Percentiles rank a stretch among this genome's conserved stretches.
Conservation (phyloP, 441 rosid species). For the California macrophylla region DNA sequence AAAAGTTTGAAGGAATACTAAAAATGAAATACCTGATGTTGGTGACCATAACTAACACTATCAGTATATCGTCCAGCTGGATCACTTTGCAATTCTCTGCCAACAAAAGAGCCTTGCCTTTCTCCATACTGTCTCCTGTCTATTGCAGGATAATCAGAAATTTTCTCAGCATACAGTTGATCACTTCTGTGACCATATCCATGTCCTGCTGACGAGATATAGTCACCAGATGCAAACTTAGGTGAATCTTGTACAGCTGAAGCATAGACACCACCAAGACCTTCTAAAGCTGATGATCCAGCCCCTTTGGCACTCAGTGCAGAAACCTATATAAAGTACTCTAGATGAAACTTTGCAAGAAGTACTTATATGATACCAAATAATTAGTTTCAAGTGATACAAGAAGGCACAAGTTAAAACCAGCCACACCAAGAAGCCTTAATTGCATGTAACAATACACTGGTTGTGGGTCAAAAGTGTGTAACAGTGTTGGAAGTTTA, state of each 20-base stretch:
- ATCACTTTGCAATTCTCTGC: conserved; percentile 74
- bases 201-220: conserved; percentile 56
- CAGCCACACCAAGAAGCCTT: background rate
- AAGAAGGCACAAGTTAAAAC: background rate
- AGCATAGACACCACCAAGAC: conserved; percentile 55
- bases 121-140: conserved; percentile 79
- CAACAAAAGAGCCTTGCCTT: conserved; percentile 49
- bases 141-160: conserved; percentile 54
- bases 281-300: conserved; percentile 55
- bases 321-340: conserved; percentile 31
- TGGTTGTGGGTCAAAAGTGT: background rate
- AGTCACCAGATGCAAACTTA: conserved; percentile 60
- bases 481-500: background rate
- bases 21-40: conserved; percentile 53
- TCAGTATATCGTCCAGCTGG: conserved; percentile 58
- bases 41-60: conserved; percentile 55
- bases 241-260: conserved; percentile 70
- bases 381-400: background rate
- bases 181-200: conserved; percentile 69
- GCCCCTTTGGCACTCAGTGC: conserved; percentile 42
- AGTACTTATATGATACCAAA: background rate
- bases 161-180: conserved; percentile 61
- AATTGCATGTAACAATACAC: background rate
- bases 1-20: conserved; percentile 3
- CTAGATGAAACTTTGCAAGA: background rate